Evolutionary conservation across 495 filamentous ascomycete genomes (phyloP).

Genomic region (Talaromyces liani): DNA sequence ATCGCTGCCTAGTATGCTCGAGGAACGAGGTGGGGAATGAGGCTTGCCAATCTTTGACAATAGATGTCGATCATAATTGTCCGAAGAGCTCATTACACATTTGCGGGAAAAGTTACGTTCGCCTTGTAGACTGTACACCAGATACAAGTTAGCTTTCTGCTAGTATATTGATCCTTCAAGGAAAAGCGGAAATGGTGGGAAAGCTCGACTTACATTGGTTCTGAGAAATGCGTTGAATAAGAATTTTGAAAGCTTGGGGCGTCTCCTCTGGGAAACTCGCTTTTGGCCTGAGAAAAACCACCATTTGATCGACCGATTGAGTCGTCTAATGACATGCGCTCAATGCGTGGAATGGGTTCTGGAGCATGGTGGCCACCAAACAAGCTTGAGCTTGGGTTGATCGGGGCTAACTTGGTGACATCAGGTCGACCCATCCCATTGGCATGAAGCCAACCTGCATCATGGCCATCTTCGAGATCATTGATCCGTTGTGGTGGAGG

Average conservation of each 20-base stretch:
- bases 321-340: constrained; percentile 38
- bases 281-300: constrained; percentile 33
- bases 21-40: constrained; percentile 49
- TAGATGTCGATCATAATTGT: constrained; percentile 72
- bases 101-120: constrained; percentile 50
- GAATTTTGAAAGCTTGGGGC: constrained; percentile 35
- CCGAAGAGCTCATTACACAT: constrained; percentile 52
- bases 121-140: constrained; percentile 42
- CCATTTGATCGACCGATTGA: constrained; percentile 25
- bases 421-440: constrained; percentile 31
- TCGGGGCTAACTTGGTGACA: constrained; percentile 31
- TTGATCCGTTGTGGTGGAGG: constrained; percentile 52
- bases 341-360: constrained; percentile 22
- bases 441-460: constrained; percentile 54
- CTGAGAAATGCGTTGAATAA: constrained; percentile 22
- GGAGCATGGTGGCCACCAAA: constrained; percentile 34
- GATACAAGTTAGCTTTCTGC: neutral
- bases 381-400: constrained; percentile 48
- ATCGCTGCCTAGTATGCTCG: constrained; percentile 45
- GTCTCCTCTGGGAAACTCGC: constrained; percentile 38
- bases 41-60: constrained; percentile 67
- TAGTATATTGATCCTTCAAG: neutral
- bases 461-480: constrained; percentile 46
- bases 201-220: constrained; percentile 37
- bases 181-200: neutral